A percentile compares a stretch with the other conserved stretches of the same genome.
Conservation (phyloP, 192 early-diverging fungal genomes). For the Coemansia aciculifera region DNA sequence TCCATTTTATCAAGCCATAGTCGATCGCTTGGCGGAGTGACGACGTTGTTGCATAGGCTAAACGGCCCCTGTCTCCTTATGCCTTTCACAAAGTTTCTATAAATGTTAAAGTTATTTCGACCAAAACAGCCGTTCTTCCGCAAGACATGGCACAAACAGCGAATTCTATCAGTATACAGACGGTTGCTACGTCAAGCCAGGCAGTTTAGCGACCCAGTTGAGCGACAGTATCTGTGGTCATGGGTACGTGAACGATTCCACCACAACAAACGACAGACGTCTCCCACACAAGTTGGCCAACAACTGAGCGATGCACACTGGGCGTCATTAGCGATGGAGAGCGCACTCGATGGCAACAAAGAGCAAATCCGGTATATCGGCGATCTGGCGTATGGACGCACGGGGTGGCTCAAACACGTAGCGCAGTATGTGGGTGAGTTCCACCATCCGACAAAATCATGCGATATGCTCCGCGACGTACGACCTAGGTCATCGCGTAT, state of each 20-base stretch:
- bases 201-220: slow-evolving; percentile 37
- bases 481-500: slow-evolving; percentile 30
- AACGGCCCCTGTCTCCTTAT: not conserved
- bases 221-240: slow-evolving; percentile 44
- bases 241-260: slow-evolving; percentile 57
- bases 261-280: slow-evolving; percentile 38
- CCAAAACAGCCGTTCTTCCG: slow-evolving; percentile 43
- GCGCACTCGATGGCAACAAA: slow-evolving; percentile 15
- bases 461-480: slow-evolving; percentile 37
- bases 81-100: not conserved
- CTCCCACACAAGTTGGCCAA: slow-evolving; percentile 18
- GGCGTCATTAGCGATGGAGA: slow-evolving; percentile 17
- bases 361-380: slow-evolving; percentile 24
- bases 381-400: slow-evolving; percentile 52
- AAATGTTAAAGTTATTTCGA: slow-evolving; percentile 27
- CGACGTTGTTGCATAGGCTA: not conserved
- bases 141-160: slow-evolving; percentile 15
- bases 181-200: slow-evolving; percentile 26
- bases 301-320: slow-evolving; percentile 36
- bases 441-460: slow-evolving; percentile 43
- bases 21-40: not conserved
- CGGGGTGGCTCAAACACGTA: slow-evolving; percentile 39
- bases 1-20: not conserved
- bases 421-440: slow-evolving; percentile 26
- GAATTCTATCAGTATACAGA: slow-evolving; percentile 25